Evolutionary conservation across 2,329 filamentous ascomycete species (phyloP).

Genomic region (Colletotrichum sp.): DNA sequence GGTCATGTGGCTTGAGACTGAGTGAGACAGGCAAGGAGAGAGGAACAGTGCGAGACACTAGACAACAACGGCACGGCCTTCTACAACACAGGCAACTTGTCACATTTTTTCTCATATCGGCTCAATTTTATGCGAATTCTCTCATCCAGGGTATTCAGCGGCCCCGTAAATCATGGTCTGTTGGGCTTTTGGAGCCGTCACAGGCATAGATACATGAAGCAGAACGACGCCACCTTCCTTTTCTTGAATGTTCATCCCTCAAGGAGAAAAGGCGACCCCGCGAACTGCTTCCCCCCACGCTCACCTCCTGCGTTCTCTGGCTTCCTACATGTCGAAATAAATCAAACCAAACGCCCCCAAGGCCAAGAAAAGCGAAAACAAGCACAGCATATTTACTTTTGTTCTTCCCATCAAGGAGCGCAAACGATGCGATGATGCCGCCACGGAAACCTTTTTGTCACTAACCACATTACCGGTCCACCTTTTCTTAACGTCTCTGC

Average conservation of each 20-base stretch:
- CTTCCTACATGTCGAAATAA: constrained; percentile 5
- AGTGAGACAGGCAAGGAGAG: neutral
- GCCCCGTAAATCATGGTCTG: neutral
- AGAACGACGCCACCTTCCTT: neutral
- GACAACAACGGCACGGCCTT: neutral
- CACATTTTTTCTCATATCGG: neutral
- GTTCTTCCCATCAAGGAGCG: constrained; percentile 5
- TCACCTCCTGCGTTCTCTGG: neutral
- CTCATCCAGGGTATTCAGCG: constrained; percentile 17
- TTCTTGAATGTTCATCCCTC: neutral
- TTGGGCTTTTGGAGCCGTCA: neutral
- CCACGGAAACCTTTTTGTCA: neutral
- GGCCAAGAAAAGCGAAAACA: constrained; percentile 1
- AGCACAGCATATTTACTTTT: constrained; percentile 18
- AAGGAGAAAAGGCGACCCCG: neutral
- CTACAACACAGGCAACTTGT: neutral
- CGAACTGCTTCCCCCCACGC: neutral
- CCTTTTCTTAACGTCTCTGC: constrained; percentile 64
- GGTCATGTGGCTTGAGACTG: neutral
- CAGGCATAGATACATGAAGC: neutral
- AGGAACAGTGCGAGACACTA: neutral
- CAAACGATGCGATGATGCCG: constrained; percentile 3
- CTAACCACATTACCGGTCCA: constrained; percentile 8
- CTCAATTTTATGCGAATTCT: neutral
- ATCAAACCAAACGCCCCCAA: constrained; percentile 13